Percentiles rank a stretch among this genome's conserved stretches.
These are phyloP conservation scores for Mortierella hygrophila DNA, from an alignment of 192 early-diverging fungal genomes.

Conservation along the genomic window DNA sequence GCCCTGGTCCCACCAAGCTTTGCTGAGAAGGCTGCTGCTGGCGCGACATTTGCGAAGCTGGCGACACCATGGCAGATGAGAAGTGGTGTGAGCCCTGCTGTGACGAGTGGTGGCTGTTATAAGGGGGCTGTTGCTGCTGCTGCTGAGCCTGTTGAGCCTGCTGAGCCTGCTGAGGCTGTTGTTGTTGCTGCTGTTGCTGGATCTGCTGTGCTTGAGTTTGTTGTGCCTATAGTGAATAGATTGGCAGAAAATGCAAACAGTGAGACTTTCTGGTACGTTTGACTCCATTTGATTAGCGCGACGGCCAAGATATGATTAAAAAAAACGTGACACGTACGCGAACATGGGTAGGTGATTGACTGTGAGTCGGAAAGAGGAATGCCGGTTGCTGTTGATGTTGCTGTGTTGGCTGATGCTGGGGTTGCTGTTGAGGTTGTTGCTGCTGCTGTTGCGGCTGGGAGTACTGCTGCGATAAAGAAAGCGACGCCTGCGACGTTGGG, in stretches of 20 bases:
- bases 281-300: background rate
- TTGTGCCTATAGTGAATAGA: constrained; percentile 1
- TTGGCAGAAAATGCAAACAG: background rate
- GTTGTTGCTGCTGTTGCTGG: constrained; percentile 18
- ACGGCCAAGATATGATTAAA: background rate
- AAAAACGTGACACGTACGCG: constrained; percentile 12
- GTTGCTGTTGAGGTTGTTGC: constrained; percentile 31
- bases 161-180: constrained; percentile 15
- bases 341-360: constrained; percentile 30
- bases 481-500: constrained; percentile 34
- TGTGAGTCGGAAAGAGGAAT: constrained; percentile 35
- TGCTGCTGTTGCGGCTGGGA: constrained; percentile 31
- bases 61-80: constrained; percentile 34
- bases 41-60: constrained; percentile 43
- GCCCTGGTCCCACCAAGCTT: constrained; percentile 30
- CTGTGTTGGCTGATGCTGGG: constrained; percentile 28
- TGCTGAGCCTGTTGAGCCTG: constrained; percentile 20
- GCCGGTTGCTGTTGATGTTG: constrained; percentile 39
- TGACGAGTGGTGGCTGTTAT: constrained; percentile 40
- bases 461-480: constrained; percentile 42
- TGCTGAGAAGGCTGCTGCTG: constrained; percentile 43
- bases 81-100: constrained; percentile 49
- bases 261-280: background rate
- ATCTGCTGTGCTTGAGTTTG: constrained; percentile 1
- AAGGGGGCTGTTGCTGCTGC: constrained; percentile 39